Percentiles rank a stretch among this genome's conserved stretches.
phyloP scores from a whole-genome alignment of 148 eudicot genomes.

The Cornus florida region DNA sequence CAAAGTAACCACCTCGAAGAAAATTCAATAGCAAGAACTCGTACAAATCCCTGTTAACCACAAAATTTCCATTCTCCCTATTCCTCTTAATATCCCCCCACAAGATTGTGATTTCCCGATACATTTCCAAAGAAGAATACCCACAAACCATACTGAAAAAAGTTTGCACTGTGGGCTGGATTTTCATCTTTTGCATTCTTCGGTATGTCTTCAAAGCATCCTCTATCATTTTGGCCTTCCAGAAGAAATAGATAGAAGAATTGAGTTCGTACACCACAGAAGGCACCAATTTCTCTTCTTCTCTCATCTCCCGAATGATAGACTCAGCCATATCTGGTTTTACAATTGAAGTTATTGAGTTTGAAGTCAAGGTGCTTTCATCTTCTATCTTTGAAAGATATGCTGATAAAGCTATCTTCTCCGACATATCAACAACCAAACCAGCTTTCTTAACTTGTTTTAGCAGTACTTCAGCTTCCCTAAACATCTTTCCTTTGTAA shows the following conservation, averaged over 20 bases:
- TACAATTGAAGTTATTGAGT: constrained; percentile 14
- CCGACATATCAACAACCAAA: constrained; percentile 21
- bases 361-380: constrained; percentile 9
- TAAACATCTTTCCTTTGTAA: constrained; percentile 45
- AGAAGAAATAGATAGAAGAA: constrained; percentile 79
- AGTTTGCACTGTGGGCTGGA: constrained; percentile 60
- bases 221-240: constrained; percentile 79
- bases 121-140: constrained; percentile 62
- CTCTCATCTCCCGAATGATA: constrained; percentile 42
- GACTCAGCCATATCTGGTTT: constrained; percentile 42
- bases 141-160: constrained; percentile 52
- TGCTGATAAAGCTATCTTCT: constrained; percentile 20
- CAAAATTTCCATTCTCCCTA: constrained; percentile 36
- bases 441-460: constrained; percentile 61
- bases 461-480: constrained; percentile 62
- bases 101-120: constrained; percentile 71
- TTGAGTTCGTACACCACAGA: constrained; percentile 50
- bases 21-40: constrained; percentile 67
- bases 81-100: constrained; percentile 91
- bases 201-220: constrained; percentile 71
- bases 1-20: constrained; percentile 93
- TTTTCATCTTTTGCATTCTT: constrained; percentile 55
- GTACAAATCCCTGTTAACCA: constrained; percentile 62
- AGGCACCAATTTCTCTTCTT: constrained; percentile 27
- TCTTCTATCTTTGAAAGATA: constrained; percentile 23